Percentiles rank a stretch among this genome's conserved stretches.
Conservation (phyloP, 305 asterid genomes). For the Fraxinus sp. region DNA sequence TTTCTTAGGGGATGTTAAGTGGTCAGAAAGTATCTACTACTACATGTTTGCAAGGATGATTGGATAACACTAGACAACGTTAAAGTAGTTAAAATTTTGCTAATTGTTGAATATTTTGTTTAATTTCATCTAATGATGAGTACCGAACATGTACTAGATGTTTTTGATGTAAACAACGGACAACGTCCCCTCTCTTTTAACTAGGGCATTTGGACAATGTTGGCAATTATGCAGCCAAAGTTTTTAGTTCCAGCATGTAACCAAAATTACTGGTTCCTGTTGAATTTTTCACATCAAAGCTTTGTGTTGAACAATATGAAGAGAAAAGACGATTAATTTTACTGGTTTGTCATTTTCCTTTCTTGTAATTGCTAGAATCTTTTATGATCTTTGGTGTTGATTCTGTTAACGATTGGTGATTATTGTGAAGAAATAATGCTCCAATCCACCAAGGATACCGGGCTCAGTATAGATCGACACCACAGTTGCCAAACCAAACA, state of each 20-base stretch:
- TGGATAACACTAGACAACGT: background rate
- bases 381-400: background rate
- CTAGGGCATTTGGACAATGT: background rate
- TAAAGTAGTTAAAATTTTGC: background rate
- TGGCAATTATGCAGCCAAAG: background rate
- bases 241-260: background rate
- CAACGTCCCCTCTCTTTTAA: background rate
- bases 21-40: background rate
- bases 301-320: background rate
- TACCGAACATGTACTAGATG: no score
- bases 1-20: background rate
- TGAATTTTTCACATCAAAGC: background rate
- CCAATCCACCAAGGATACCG: no score
- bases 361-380: background rate
- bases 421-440: background rate
- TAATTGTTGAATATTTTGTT: background rate
- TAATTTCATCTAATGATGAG: background rate
- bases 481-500: no score
- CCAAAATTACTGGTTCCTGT: background rate
- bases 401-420: background rate
- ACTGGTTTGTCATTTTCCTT: background rate
- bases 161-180: background rate
- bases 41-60: background rate
- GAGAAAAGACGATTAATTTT: background rate
- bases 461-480: no score